phyloP scores from a whole-genome alignment of 306 rosid species.

The Adenanthera pavonina region DNA sequence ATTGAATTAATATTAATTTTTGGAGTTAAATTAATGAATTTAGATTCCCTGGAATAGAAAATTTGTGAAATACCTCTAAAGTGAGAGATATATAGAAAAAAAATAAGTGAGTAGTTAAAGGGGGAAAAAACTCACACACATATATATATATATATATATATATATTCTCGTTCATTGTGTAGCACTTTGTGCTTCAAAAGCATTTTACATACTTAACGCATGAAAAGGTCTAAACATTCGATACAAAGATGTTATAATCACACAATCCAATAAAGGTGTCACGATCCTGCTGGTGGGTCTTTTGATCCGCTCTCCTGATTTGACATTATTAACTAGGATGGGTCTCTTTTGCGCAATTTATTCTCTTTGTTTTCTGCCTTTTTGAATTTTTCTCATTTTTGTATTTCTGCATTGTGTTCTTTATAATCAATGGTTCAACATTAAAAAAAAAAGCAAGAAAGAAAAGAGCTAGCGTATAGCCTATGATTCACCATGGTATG shows the following conservation, averaged over 20 bases:
- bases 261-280: conserved; percentile 6
- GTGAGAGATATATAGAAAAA: background rate
- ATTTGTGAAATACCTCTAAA: background rate
- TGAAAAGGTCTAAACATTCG: too few relatives aligned
- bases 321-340: conserved; percentile 28
- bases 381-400: conserved; percentile 20
- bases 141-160: too few relatives aligned
- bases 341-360: conserved; percentile 15
- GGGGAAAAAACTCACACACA: too few relatives aligned
- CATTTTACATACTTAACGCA: too few relatives aligned
- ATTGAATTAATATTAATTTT: conserved; percentile 5
- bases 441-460: background rate
- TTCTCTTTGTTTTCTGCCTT: conserved; percentile 15
- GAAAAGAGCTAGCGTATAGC: background rate
- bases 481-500: background rate
- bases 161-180: too few relatives aligned
- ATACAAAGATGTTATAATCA: background rate
- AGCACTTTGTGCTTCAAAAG: too few relatives aligned
- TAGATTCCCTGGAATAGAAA: background rate
- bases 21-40: conserved; percentile 11
- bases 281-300: conserved; percentile 20
- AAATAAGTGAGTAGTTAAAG: background rate
- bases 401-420: conserved; percentile 33
- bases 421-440: background rate
- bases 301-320: conserved; percentile 28